These are phyloP conservation scores for Podospora pseudocomata DNA, from an alignment of 495 filamentous ascomycete genomes.

Conservation along the genomic window DNA sequence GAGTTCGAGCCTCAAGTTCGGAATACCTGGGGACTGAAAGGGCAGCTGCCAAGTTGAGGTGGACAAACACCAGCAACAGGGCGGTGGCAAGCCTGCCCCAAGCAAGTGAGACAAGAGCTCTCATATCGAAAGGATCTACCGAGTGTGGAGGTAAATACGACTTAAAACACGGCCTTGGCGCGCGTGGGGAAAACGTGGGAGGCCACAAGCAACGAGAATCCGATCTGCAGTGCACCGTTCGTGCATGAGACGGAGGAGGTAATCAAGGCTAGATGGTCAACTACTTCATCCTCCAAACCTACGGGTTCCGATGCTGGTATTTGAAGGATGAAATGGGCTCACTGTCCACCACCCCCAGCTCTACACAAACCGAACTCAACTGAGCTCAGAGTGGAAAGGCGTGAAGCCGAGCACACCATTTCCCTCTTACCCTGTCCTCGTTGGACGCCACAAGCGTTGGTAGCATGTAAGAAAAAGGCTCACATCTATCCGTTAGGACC, in stretches of 20 bases:
- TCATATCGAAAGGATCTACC: not conserved
- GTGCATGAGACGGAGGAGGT: not conserved
- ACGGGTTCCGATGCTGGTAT: not conserved
- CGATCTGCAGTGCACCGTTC: not conserved
- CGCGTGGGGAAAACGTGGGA: not conserved
- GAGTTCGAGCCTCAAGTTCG: not conserved
- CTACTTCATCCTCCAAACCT: not conserved
- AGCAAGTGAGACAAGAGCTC: not conserved
- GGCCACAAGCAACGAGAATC: not conserved
- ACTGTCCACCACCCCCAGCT: not conserved
- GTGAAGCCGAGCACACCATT: not conserved
- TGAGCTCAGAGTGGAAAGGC: not conserved
- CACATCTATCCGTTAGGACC: not conserved
- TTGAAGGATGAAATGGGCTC: not conserved
- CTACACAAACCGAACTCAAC: not conserved
- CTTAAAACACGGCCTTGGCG: not conserved
- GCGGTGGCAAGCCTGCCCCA: not conserved
- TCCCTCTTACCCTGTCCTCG: not conserved
- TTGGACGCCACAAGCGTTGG: not conserved
- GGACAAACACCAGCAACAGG: not conserved
- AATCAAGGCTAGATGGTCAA: not conserved
- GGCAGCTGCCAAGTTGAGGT: not conserved
- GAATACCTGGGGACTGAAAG: not conserved
- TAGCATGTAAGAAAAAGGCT: not conserved
- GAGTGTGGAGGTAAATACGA: not conserved